Percentiles rank a stretch among this genome's conserved stretches.
Conservation (phyloP, 1,284 basidiomycete genomes). For the Leccinum laetum region DNA sequence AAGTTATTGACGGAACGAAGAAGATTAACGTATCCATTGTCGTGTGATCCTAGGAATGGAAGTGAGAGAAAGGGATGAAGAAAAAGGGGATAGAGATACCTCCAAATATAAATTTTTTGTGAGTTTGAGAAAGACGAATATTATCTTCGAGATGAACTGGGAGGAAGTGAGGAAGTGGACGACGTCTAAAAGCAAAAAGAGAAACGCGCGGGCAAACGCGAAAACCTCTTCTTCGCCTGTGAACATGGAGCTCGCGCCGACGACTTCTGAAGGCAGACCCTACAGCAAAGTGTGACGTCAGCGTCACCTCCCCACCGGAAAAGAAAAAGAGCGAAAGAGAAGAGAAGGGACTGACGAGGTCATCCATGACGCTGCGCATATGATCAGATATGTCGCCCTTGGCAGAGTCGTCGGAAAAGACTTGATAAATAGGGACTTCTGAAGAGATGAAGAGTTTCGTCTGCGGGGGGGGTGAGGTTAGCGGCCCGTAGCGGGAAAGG, state of each 20-base stretch:
- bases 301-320: neutral
- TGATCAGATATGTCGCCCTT: constrained; percentile 64
- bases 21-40: constrained; percentile 68
- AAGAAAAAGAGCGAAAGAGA: neutral
- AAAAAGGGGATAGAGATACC: constrained; percentile 36
- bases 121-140: constrained; percentile 58
- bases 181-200: neutral
- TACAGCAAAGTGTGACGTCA: constrained; percentile 30
- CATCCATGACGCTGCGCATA: constrained; percentile 89
- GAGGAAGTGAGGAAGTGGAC: constrained; percentile 13
- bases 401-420: constrained; percentile 78
- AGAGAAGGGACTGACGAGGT: constrained; percentile 55
- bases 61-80: constrained; percentile 2
- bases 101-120: constrained; percentile 63
- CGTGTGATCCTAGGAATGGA: constrained; percentile 56
- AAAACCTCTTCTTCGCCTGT: constrained; percentile 94
- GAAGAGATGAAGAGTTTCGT: constrained; percentile 91
- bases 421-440: constrained; percentile 84
- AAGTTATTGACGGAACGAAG: constrained; percentile 50
- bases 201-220: constrained; percentile 86
- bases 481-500: neutral
- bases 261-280: constrained; percentile 75
- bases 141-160: constrained; percentile 61
- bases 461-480: constrained; percentile 34
- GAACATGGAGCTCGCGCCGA: constrained; percentile 86